A percentile compares a stretch with the other conserved stretches of the same genome.
phyloP scores from a whole-genome alignment of 208 protist species.

The Leishmania lainsoni region DNA sequence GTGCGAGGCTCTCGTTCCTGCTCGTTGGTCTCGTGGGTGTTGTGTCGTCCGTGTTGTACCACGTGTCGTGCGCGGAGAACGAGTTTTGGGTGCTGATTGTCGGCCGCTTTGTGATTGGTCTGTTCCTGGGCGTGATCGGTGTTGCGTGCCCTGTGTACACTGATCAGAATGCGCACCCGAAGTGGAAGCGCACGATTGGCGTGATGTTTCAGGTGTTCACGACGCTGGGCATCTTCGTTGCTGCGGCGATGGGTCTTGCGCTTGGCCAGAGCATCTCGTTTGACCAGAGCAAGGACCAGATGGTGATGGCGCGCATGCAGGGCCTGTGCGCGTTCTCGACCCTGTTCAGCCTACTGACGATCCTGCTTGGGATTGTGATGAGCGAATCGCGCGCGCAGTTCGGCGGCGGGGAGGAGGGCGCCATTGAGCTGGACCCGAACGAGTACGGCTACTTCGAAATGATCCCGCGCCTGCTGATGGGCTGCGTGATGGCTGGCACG shows the following conservation, averaged over 20 bases:
- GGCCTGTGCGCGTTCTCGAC: slow-evolving; percentile 71
- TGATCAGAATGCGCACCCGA: slow-evolving; percentile 63
- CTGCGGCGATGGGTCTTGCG: slow-evolving; percentile 61
- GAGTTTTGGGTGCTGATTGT: slow-evolving; percentile 76
- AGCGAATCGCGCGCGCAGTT: slow-evolving; percentile 30
- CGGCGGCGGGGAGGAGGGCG: slow-evolving; percentile 13
- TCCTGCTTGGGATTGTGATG: slow-evolving; percentile 28
- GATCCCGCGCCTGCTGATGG: slow-evolving; percentile 58
- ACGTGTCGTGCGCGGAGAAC: slow-evolving; percentile 48
- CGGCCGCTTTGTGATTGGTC: slow-evolving; percentile 75
- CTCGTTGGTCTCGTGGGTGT: slow-evolving; percentile 57
- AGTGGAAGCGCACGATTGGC: slow-evolving; percentile 62
- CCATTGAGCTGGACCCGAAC: slow-evolving; percentile 30
- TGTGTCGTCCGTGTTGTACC: slow-evolving; percentile 63
- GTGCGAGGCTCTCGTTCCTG: slow-evolving; percentile 62
- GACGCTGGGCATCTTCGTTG: slow-evolving; percentile 86
- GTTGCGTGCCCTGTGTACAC: slow-evolving; percentile 81
- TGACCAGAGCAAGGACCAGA: slow-evolving; percentile 31
- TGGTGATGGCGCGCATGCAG: slow-evolving; percentile 66
- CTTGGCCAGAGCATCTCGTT: slow-evolving; percentile 53
- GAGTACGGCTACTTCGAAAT: slow-evolving; percentile 60
- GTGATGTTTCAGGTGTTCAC: slow-evolving; percentile 84
- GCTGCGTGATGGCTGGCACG: slow-evolving; percentile 56
- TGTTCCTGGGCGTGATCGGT: slow-evolving; percentile 63
- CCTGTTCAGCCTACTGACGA: slow-evolving; percentile 52